Base-by-base conservation (phyloP, 768 basidiomycete species). In the Mycena floridula region DNA sequence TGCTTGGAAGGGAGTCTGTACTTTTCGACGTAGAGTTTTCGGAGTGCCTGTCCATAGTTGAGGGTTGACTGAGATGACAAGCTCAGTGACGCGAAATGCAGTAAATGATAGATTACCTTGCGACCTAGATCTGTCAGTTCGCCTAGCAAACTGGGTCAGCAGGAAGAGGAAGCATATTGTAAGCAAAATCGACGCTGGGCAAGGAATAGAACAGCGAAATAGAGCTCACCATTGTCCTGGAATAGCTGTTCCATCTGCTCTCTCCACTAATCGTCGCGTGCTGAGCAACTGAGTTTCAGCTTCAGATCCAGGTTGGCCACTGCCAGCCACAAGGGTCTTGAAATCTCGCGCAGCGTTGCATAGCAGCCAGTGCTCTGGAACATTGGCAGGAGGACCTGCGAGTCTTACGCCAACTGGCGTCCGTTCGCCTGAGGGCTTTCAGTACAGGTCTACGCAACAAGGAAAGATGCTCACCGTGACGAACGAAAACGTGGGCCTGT, bases 341-440 rank as follows among this genome's bases (percentile, higher is more conserved):
- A 82, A 81, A 22, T 68, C 65, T 28, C 70, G 67, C 6, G 75
- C 75, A 1, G 68, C 70, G 44, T 70, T 73, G 56, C 83, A 85
- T 70, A 85, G 70, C 45, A 69, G 61, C 84, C 87, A 89, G 50
- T 83, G 67, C 51, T 76, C 73, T 1, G 84, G 81, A 43, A 89
- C 77, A 24, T 71, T 77, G 9, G 79, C 79, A 0, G 84, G 83
- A 7, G 81, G 66, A 4, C 68, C 71, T 5, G 72, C 61, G 61
- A 89, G 72, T 2, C 85, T 75, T 9, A 79, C 66, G 7, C 76
- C 78, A n/a, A 89, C 85, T 1, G 87, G 87, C 0, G 85, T 78
- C 26, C 87, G 76, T 63, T 89, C 87, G 24, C 86, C 86, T 89
- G 47, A 39, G 11, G 16, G n/a, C 4, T 12, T 40, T 23, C 32